Percentiles rank a stretch among this genome's conserved stretches.
These are phyloP conservation scores for Musa acuminata DNA, from an alignment of 176 grass and related monocot genomes.

Conservation along the genomic window DNA sequence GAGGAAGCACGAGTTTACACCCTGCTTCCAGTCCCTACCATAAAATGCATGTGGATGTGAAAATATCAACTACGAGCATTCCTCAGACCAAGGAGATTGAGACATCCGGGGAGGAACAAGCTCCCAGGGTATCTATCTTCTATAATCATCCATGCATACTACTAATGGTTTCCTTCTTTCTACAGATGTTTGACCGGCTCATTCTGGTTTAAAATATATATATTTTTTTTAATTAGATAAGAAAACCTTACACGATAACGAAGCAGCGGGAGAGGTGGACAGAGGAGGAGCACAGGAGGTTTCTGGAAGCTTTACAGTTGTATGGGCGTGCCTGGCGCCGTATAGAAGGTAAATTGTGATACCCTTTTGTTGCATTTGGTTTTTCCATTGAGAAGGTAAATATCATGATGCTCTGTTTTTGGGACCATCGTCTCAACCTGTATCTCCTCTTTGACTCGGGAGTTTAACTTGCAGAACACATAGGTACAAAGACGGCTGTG, in stretches of 20 bases:
- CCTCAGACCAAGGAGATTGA: neutral
- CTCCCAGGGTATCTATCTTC: conserved; percentile 44
- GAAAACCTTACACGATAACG: conserved; percentile 87
- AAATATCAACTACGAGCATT: neutral
- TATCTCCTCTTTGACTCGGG: neutral
- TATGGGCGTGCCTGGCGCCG: conserved; percentile 77
- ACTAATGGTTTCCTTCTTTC: neutral
- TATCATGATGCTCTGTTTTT: too few species aligned
- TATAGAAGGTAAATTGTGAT: conserved; percentile 46
- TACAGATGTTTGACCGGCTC: neutral
- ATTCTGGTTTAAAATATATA: neutral
- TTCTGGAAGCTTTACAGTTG: conserved; percentile 67
- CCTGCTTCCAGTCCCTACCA: neutral
- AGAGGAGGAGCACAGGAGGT: conserved; percentile 75
- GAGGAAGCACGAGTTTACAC: neutral
- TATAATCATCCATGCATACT: neutral
- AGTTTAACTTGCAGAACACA: conserved; percentile 44
- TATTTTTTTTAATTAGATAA: conserved; percentile 32
- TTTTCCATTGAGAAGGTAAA: too few species aligned
- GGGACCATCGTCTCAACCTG: too few species aligned
- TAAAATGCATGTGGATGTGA: neutral
- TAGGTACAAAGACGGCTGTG: conserved; percentile 84
- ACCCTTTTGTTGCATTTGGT: neutral
- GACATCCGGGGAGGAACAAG: conserved; percentile 26
- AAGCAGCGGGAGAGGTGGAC: conserved; percentile 95